Evolutionary conservation across 768 basidiomycete species (phyloP).

Genomic region (Cubamyces lactineus): DNA sequence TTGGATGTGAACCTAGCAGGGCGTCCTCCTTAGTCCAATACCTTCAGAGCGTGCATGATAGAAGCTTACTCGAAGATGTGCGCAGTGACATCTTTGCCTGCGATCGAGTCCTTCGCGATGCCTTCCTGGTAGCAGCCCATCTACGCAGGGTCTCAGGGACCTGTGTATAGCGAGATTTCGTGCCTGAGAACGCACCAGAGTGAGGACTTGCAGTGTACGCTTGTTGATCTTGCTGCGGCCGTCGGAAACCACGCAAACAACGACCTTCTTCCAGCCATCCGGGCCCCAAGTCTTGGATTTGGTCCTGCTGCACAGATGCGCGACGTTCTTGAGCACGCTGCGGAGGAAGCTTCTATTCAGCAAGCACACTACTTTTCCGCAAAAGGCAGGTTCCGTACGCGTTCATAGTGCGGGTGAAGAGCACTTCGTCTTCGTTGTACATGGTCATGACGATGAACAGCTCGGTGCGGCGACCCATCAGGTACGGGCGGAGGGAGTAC

Average conservation of each 20-base stretch:
- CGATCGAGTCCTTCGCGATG: conserved; percentile 86
- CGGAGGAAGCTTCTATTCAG: conserved; percentile 17
- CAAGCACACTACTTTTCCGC: neutral
- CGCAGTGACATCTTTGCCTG: conserved; percentile 88
- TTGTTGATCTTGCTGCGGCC: conserved; percentile 88
- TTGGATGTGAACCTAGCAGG: conserved; percentile 69
- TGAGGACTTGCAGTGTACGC: conserved; percentile 87
- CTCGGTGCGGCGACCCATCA: conserved; percentile 82
- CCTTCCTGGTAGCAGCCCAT: conserved; percentile 92
- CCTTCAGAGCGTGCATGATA: conserved; percentile 1
- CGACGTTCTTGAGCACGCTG: conserved; percentile 86
- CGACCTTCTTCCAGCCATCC: conserved; percentile 89
- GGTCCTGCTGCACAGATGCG: conserved; percentile 71
- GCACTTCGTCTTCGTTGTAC: conserved; percentile 89
- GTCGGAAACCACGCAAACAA: conserved; percentile 87
- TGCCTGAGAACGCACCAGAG: conserved; percentile 53
- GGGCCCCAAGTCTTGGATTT: conserved; percentile 84
- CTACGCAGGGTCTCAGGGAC: conserved; percentile 38
- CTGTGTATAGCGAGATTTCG: neutral
- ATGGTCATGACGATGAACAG: conserved; percentile 97
- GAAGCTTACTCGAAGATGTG: conserved; percentile 85
- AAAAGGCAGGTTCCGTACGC: conserved; percentile 50
- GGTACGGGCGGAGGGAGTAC: conserved; percentile 79
- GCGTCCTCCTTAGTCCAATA: neutral
- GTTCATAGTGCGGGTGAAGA: conserved; percentile 84